Percentiles rank a stretch among this genome's conserved stretches.
Evolutionary conservation across 2,329 filamentous ascomycete genomes (phyloP).

Genomic region (Neonectria neomacrospora): DNA sequence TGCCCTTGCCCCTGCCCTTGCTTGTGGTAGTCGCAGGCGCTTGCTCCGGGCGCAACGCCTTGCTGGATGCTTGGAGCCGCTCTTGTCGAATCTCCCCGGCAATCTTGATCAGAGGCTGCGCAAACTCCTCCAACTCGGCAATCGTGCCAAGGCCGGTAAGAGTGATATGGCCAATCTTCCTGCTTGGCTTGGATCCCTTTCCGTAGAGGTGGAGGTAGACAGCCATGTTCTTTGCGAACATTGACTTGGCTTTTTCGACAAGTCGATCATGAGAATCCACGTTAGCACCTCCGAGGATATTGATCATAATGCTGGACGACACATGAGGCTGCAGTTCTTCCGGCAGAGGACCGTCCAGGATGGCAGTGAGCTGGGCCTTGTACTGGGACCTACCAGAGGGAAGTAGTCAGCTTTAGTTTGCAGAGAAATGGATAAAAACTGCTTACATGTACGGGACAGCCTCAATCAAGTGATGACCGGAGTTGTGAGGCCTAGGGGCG

Average conservation of each 20-base stretch:
- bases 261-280: slow-evolving; percentile 70
- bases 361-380: slow-evolving; percentile 87
- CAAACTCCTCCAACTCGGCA: slow-evolving; percentile 67
- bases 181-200: slow-evolving; percentile 85
- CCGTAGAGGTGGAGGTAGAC: slow-evolving; percentile 87
- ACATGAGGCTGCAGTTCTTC: slow-evolving; percentile 68
- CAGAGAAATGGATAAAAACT: not conserved
- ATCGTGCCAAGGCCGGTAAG: slow-evolving; percentile 76
- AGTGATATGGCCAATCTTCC: slow-evolving; percentile 97
- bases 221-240: slow-evolving; percentile 59
- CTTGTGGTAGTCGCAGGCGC: slow-evolving; percentile 24
- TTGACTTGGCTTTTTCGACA: slow-evolving; percentile 57
- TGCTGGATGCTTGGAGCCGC: slow-evolving; percentile 56
- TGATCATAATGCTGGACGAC: slow-evolving; percentile 78
- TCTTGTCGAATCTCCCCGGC: slow-evolving; percentile 70
- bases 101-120: slow-evolving; percentile 75
- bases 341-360: slow-evolving; percentile 72
- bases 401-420: not conserved
- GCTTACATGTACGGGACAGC: slow-evolving; percentile 75
- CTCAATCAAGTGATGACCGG: slow-evolving; percentile 95
- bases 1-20: slow-evolving; percentile 36
- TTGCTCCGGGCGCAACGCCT: slow-evolving; percentile 50
- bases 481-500: slow-evolving; percentile 72
- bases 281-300: slow-evolving; percentile 77
- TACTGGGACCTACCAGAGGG: slow-evolving; percentile 74